A percentile compares a stretch with the other conserved stretches of the same genome.
Evolutionary conservation across 352 stramenopile genomes (phyloP).

Genomic region (Phytopythium mirpurense): DNA sequence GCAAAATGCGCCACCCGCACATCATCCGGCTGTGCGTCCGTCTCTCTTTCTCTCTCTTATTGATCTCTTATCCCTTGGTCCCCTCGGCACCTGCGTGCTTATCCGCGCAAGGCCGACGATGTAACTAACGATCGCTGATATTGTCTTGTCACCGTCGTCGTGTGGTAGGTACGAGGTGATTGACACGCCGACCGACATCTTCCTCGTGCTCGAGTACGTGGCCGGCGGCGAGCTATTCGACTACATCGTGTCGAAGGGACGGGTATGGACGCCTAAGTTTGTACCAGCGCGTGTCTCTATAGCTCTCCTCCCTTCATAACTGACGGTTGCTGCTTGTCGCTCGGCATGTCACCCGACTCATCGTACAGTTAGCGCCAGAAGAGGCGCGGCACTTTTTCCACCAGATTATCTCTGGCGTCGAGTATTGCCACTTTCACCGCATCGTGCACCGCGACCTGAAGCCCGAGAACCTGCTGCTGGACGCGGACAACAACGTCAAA

Average conservation of each 20-base stretch:
- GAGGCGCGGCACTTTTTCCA: conserved; percentile 99
- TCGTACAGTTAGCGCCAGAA: conserved; percentile 87
- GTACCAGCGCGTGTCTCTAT: background rate
- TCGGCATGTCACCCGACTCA: too few relatives aligned
- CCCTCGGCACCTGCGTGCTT: background rate
- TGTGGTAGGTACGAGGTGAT: conserved; percentile 93
- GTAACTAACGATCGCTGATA: too few relatives aligned
- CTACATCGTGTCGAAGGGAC: conserved; percentile 98
- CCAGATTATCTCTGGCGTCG: conserved; percentile 96
- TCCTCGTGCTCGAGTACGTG: conserved; percentile 94
- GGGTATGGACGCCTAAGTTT: conserved; percentile 30
- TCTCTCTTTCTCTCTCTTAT: background rate
- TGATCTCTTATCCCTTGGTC: background rate
- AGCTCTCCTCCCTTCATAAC: too few relatives aligned
- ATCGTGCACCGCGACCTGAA: conserved; percentile 99
- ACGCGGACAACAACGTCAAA: conserved; percentile 99
- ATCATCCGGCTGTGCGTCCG: conserved; percentile 97
- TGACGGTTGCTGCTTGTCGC: background rate
- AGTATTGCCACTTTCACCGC: conserved; percentile 99
- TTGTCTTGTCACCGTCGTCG: too few relatives aligned
- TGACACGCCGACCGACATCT: conserved; percentile 98
- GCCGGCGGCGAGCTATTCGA: conserved; percentile 95
- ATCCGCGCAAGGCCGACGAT: too few relatives aligned
- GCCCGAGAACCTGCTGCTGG: conserved; percentile 96
- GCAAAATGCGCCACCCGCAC: conserved; percentile 98